Percentiles rank a stretch among this genome's conserved stretches.
Evolutionary conservation across 2,329 filamentous ascomycete genomes (phyloP).

Genomic region (Hortaea sp.): DNA sequence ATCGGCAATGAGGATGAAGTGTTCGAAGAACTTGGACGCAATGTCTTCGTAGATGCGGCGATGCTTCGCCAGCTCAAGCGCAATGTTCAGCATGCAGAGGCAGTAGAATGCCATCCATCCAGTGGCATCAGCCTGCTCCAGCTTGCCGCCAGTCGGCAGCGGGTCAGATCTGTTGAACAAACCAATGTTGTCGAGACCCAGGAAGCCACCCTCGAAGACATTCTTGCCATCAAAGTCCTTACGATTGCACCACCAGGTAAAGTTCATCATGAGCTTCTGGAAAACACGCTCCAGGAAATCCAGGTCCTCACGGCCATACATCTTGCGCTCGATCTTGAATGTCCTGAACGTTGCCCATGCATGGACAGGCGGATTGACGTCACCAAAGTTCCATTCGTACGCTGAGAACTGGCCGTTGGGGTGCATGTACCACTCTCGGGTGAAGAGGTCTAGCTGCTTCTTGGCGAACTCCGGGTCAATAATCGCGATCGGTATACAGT

Average conservation of each 20-base stretch:
- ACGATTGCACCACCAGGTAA: conserved; percentile 98
- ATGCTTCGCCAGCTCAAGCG: conserved; percentile 88
- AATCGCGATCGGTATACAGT: conserved; percentile 93
- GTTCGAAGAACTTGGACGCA: conserved; percentile 97
- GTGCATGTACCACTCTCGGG: conserved; percentile 97
- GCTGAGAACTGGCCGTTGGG: conserved; percentile 91
- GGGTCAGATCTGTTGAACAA: conserved; percentile 96
- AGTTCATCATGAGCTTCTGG: conserved; percentile 90
- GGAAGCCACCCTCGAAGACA: conserved; percentile 91
- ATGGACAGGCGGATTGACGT: conserved; percentile 93
- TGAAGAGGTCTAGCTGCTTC: conserved; percentile 93
- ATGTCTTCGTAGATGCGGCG: conserved; percentile 92
- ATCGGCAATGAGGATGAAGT: conserved; percentile 95
- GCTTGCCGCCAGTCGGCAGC: conserved; percentile 79
- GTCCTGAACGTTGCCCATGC: conserved; percentile 92
- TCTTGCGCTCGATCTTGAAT: conserved; percentile 97
- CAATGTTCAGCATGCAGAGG: conserved; percentile 92
- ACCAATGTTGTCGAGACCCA: conserved; percentile 93
- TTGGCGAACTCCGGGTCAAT: conserved; percentile 96
- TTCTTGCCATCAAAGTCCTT: conserved; percentile 94
- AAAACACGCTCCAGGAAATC: conserved; percentile 95
- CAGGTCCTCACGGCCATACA: conserved; percentile 88
- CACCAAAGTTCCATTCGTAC: conserved; percentile 95
- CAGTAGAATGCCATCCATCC: conserved; percentile 99
- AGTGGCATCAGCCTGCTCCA: conserved; percentile 95